Percentiles rank a stretch among this genome's conserved stretches.
Evolutionary conservation across 106 monocot genomes (phyloP).

Genomic region (Allium cepa): DNA sequence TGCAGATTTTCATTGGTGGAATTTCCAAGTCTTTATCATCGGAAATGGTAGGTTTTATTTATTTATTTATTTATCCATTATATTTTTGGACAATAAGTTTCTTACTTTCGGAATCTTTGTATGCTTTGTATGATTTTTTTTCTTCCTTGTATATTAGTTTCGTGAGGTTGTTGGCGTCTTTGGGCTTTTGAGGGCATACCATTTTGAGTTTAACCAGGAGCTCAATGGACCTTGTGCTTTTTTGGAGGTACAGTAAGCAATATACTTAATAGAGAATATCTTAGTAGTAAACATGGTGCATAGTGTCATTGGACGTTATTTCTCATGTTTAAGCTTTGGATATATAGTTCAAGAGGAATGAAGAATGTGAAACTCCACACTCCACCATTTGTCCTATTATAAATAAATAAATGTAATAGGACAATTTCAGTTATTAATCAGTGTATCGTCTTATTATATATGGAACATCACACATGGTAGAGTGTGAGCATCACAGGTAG

Average conservation of each 20-base stretch:
- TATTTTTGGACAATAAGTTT: neutral
- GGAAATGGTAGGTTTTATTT: slow-evolving; percentile 49
- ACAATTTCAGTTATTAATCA: too few species aligned
- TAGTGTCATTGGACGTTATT: too few species aligned
- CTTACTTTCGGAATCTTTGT: neutral
- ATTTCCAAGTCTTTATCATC: slow-evolving; percentile 71
- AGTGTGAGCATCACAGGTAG: too few species aligned
- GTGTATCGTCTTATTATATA: too few species aligned
- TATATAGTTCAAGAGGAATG: too few species aligned
- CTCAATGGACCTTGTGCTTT: slow-evolving; percentile 68
- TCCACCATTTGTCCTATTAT: too few species aligned
- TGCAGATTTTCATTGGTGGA: slow-evolving; percentile 91
- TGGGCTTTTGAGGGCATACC: slow-evolving; percentile 65
- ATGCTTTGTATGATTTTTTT: neutral
- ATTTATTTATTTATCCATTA: slow-evolving; percentile 1
- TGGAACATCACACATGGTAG: too few species aligned
- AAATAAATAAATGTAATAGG: too few species aligned
- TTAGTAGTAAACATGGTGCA: too few species aligned
- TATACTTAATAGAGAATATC: too few species aligned
- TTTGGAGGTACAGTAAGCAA: slow-evolving; percentile 58
- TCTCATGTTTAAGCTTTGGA: too few species aligned
- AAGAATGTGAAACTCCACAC: too few species aligned
- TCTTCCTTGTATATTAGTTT: slow-evolving; percentile 40
- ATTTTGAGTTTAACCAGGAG: slow-evolving; percentile 53
- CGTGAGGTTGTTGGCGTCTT: slow-evolving; percentile 68